These are phyloP conservation scores for Actinomucor elegans DNA, from an alignment of 371 early-diverging fungal species.

Conservation along the genomic window DNA sequence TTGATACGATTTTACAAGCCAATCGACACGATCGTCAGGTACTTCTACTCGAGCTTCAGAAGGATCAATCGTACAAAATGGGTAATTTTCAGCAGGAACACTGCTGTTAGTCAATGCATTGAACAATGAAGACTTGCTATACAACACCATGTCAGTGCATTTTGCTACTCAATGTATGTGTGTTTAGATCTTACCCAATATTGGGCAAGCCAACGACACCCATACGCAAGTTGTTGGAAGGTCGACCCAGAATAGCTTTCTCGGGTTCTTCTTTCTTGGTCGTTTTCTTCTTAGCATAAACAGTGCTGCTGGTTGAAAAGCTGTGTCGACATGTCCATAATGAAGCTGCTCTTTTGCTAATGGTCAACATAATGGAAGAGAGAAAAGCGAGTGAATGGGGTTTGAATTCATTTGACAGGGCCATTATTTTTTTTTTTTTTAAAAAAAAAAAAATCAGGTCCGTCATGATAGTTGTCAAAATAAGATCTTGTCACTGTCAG, in stretches of 20 bases:
- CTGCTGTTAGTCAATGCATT: constrained; percentile 85
- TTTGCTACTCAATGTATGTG: neutral
- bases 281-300: constrained; percentile 11
- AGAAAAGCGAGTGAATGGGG: neutral
- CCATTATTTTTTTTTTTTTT: neutral
- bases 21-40: constrained; percentile 81
- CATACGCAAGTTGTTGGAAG: constrained; percentile 89
- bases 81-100: constrained; percentile 82
- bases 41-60: constrained; percentile 80
- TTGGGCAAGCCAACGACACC: constrained; percentile 97
- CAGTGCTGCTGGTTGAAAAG: neutral
- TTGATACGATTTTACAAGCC: constrained; percentile 68
- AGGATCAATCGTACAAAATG: constrained; percentile 81
- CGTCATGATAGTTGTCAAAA: too few relatives aligned
- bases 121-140: constrained; percentile 86
- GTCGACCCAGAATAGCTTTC: constrained; percentile 56
- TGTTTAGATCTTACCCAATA: constrained; percentile 65
- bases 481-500: too few relatives aligned
- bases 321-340: neutral
- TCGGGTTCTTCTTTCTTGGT: constrained; percentile 11
- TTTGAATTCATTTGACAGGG: neutral
- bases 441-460: neutral
- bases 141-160: neutral
- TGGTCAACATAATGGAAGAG: neutral
- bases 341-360: neutral